A percentile compares a stretch with the other conserved stretches of the same genome.
Conservation (phyloP, 2,329 filamentous ascomycete genomes). For the Kalmusia sp. region DNA sequence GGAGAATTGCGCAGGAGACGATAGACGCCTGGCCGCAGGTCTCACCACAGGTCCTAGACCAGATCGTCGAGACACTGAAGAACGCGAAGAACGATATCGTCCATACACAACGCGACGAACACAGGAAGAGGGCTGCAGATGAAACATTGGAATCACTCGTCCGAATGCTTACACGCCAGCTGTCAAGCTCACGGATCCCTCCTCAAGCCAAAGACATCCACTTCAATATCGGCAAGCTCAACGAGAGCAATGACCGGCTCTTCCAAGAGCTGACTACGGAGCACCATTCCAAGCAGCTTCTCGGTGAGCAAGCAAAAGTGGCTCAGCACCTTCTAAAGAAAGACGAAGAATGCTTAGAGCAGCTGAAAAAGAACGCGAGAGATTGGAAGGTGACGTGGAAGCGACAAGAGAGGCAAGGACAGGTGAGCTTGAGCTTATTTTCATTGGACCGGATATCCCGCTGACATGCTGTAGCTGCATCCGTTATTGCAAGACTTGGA, state of each 20-base stretch:
- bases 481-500: slow-evolving; percentile 36
- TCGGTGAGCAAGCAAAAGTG: slow-evolving; percentile 64
- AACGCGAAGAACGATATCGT: slow-evolving; percentile 69
- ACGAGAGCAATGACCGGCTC: slow-evolving; percentile 60
- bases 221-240: slow-evolving; percentile 70
- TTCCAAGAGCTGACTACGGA: slow-evolving; percentile 64
- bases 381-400: slow-evolving; percentile 41
- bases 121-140: slow-evolving; percentile 60
- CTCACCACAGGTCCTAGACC: slow-evolving; percentile 60
- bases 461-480: slow-evolving; percentile 40
- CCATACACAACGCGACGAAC: slow-evolving; percentile 58
- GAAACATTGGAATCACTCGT: slow-evolving; percentile 63
- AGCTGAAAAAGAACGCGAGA: slow-evolving; percentile 37
- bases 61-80: slow-evolving; percentile 63
- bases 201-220: slow-evolving; percentile 59
- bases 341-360: slow-evolving; percentile 35
- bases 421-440: slow-evolving; percentile 25
- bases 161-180: slow-evolving; percentile 63
- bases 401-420: slow-evolving; percentile 37
- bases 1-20: slow-evolving; percentile 43
- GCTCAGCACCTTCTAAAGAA: slow-evolving; percentile 53
- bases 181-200: slow-evolving; percentile 71
- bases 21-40: slow-evolving; percentile 62
- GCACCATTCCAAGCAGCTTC: slow-evolving; percentile 67
- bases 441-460: slow-evolving; percentile 10